These are phyloP conservation scores for Trametes coccinea DNA, from an alignment of 768 basidiomycete species.

Conservation along the genomic window DNA sequence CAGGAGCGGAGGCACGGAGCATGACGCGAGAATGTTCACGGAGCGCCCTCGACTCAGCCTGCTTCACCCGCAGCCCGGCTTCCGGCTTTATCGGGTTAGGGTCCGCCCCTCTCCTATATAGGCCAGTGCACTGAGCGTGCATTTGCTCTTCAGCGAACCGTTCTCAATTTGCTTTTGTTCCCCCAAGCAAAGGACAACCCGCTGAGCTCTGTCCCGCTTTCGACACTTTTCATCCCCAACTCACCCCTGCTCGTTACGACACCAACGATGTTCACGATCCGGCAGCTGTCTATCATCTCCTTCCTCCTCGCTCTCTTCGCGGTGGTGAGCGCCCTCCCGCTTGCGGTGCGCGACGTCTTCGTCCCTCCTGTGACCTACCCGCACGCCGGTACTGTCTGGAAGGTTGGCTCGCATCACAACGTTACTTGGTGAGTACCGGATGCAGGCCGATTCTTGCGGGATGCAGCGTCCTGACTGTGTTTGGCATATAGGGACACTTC, in stretches of 20 bases:
- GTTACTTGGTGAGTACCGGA: conserved; percentile 48
- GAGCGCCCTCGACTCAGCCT: background rate
- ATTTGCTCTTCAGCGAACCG: conserved; percentile 7
- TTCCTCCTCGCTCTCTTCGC: conserved; percentile 29
- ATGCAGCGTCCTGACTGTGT: background rate
- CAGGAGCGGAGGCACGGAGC: conserved; percentile 4
- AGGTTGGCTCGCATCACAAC: conserved; percentile 42
- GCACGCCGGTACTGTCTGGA: conserved; percentile 43
- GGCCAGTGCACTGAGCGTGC: background rate
- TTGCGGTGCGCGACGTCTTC: conserved; percentile 45
- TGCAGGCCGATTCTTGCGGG: background rate
- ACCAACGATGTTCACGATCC: conserved; percentile 27
- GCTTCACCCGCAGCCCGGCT: background rate
- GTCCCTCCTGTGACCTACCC: conserved; percentile 51
- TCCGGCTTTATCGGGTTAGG: conserved; percentile 6
- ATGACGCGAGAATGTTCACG: conserved; percentile 2
- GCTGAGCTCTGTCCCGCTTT: background rate
- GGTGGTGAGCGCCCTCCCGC: conserved; percentile 34
- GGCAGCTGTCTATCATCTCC: conserved; percentile 24
- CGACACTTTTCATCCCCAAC: background rate
- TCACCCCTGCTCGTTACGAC: background rate
- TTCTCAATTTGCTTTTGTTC: conserved; percentile 15
- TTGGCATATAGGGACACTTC: conserved; percentile 38
- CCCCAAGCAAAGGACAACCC: conserved; percentile 14
- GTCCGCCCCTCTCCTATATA: conserved; percentile 10